A percentile compares a stretch with the other conserved stretches of the same genome.
Conservation (phyloP, 164 flowering plant genomes). For the Sedum album region DNA sequence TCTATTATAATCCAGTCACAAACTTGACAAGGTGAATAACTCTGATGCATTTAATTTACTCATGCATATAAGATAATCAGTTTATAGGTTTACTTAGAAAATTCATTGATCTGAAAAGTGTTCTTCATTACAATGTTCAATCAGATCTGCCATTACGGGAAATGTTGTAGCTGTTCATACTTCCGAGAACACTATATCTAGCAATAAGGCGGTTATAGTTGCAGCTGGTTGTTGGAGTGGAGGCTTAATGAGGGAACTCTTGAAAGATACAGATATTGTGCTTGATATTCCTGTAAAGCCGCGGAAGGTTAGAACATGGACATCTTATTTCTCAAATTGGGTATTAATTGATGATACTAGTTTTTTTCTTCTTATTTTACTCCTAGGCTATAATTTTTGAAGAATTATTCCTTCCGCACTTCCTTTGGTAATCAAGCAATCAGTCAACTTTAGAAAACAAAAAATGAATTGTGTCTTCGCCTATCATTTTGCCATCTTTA, state of each 20-base stretch:
- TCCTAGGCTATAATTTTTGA: neutral
- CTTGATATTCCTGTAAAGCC: constrained; percentile 78
- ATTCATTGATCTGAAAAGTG: neutral
- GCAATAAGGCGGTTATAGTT: constrained; percentile 64
- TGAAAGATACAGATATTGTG: constrained; percentile 29
- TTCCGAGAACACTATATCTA: constrained; percentile 40
- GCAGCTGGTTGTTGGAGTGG: constrained; percentile 99
- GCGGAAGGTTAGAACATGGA: constrained; percentile 57
- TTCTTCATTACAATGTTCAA: neutral
- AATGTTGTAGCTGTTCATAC: constrained; percentile 71
- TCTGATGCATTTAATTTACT: neutral
- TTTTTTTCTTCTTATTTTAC: neutral
- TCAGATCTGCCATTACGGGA: constrained; percentile 52
- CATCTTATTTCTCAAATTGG: neutral
- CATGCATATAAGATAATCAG: neutral
- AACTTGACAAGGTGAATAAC: constrained; percentile 52
- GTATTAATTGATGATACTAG: neutral
- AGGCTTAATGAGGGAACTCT: constrained; percentile 50
- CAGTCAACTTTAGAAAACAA: too few relatives aligned
- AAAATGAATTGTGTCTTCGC: neutral
- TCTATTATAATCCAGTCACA: constrained; percentile 67
- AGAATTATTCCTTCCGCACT: too few relatives aligned
- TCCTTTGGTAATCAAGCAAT: too few relatives aligned
- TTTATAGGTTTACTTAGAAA: neutral
- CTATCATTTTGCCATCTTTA: neutral